These are phyloP conservation scores for Lachancea lanzarotensis DNA, from an alignment of 805 yeast species.

Conservation along the genomic window DNA sequence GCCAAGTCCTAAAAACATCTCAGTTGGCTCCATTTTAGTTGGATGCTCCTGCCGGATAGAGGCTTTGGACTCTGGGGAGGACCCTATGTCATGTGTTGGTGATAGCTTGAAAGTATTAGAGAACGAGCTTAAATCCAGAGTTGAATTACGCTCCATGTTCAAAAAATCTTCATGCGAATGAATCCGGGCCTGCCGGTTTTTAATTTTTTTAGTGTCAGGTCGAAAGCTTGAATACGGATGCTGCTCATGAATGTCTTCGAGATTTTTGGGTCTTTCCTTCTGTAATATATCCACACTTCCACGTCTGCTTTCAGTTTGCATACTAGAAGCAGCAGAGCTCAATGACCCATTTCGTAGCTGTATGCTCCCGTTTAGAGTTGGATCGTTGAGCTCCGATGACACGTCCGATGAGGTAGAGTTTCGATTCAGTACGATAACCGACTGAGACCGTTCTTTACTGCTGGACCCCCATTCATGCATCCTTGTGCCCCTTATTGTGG, in stretches of 20 bases:
- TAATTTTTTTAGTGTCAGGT: slow-evolving; percentile 15
- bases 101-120: background rate
- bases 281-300: slow-evolving; percentile 1
- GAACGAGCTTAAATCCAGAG: background rate
- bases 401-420: slow-evolving; percentile 9
- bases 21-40: background rate
- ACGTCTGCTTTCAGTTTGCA: background rate
- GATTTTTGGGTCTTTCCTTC: background rate
- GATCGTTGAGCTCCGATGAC: slow-evolving; percentile 5
- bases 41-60: background rate
- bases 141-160: slow-evolving; percentile 12
- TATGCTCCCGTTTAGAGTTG: background rate
- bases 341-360: slow-evolving; percentile 1
- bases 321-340: slow-evolving; percentile 5
- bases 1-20: background rate
- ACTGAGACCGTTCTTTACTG: slow-evolving; percentile 14
- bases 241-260: slow-evolving; percentile 2
- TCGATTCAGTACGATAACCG: slow-evolving; percentile 21
- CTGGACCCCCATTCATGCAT: slow-evolving; percentile 44
- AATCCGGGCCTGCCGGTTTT: slow-evolving; percentile 26
- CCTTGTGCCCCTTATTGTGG: slow-evolving; percentile 41
- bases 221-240: slow-evolving; percentile 8
- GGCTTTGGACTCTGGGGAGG: background rate
- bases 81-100: background rate
- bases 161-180: slow-evolving; percentile 28